Evolutionary conservation across 805 yeast species (phyloP).

Genomic region (Candida parachauliodes): DNA sequence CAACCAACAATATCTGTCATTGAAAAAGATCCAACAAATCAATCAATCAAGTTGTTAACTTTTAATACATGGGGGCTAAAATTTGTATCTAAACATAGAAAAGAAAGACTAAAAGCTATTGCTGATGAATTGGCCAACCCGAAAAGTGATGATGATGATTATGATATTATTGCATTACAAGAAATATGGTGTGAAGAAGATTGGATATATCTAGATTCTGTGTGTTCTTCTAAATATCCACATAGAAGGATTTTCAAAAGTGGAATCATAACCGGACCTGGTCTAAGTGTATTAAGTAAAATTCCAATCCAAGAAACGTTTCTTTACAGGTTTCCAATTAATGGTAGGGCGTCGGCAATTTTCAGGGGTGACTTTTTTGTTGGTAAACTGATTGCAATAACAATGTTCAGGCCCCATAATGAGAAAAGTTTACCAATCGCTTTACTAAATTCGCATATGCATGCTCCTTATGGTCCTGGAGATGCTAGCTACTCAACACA

Average conservation of each 20-base stretch:
- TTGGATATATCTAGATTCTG: constrained; percentile 59
- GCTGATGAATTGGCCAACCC: constrained; percentile 56
- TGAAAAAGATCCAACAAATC: constrained; percentile 12
- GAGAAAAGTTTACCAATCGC: constrained; percentile 59
- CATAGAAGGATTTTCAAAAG: constrained; percentile 68
- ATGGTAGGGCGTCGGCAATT: constrained; percentile 92
- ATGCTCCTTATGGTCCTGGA: constrained; percentile 85
- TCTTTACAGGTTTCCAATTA: constrained; percentile 81
- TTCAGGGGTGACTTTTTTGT: constrained; percentile 97
- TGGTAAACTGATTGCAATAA: constrained; percentile 83
- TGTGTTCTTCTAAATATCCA: constrained; percentile 50
- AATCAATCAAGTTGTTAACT: constrained; percentile 51
- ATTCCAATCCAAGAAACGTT: constrained; percentile 79
- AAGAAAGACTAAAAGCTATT: constrained; percentile 65
- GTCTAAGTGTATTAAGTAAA: constrained; percentile 78
- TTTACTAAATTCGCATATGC: constrained; percentile 89
- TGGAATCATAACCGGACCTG: constrained; percentile 92
- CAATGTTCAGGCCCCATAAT: constrained; percentile 51
- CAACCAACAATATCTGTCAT: neutral
- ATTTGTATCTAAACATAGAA: constrained; percentile 69
- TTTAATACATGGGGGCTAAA: constrained; percentile 90
- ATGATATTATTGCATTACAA: constrained; percentile 89
- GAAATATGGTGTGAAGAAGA: constrained; percentile 90
- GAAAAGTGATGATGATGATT: constrained; percentile 32
- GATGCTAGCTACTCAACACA: constrained; percentile 90